Percentiles rank a stretch among this genome's conserved stretches.
Conservation (phyloP, 208 protist genomes). For the Balamuthia mandrillaris region DNA sequence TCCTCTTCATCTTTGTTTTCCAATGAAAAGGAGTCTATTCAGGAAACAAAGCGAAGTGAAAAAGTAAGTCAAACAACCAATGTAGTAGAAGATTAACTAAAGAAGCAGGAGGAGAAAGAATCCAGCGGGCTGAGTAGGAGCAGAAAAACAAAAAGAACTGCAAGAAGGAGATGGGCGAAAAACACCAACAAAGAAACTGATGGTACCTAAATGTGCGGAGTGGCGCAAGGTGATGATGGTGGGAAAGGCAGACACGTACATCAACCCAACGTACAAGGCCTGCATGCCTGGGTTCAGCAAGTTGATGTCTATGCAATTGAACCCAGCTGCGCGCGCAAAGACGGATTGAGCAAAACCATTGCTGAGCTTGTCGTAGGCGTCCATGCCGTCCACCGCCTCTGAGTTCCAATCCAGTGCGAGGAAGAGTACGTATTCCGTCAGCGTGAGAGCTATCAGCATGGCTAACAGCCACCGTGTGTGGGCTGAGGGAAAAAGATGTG, state of each 20-base stretch:
- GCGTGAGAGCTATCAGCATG: too few relatives aligned
- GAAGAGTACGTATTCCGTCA: not conserved
- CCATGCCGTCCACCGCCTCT: not conserved
- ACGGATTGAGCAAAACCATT: not conserved
- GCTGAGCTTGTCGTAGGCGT: too few relatives aligned
- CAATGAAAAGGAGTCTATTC: too few relatives aligned
- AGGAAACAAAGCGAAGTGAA: too few relatives aligned
- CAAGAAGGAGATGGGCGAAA: too few relatives aligned
- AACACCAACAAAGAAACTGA: too few relatives aligned
- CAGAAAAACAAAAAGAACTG: too few relatives aligned
- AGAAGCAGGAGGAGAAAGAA: too few relatives aligned
- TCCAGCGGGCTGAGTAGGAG: too few relatives aligned
- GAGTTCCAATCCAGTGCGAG: not conserved
- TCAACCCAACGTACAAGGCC: not conserved
- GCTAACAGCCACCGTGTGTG: slow-evolving; percentile 6
- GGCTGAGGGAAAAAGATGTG: not conserved
- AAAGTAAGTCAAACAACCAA: too few relatives aligned
- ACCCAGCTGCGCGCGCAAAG: not conserved
- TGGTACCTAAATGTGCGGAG: not conserved
- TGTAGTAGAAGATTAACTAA: too few relatives aligned
- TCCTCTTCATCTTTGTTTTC: too few relatives aligned
- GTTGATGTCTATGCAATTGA: not conserved
- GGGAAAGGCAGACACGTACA: slow-evolving; percentile 29
- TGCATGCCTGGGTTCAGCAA: not conserved
- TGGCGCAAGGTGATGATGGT: not conserved